phyloP scores from a whole-genome alignment of 2,329 filamentous ascomycete genomes.

The Aspergillus brunneoviolaceus region DNA sequence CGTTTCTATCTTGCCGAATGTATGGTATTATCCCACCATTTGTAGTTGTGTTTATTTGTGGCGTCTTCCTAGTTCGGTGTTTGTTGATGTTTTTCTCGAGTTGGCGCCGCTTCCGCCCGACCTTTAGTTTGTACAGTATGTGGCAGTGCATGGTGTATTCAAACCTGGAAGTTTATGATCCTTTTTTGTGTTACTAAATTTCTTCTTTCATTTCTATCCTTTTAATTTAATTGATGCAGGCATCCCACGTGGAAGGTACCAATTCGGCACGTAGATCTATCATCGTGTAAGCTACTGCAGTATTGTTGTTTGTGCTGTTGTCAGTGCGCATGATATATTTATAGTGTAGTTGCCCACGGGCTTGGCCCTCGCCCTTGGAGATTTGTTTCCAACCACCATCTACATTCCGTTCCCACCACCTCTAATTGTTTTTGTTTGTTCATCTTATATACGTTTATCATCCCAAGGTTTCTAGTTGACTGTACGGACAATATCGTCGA shows the following conservation, averaged over 20 bases:
- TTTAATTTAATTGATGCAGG: too few relatives aligned
- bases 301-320: background rate
- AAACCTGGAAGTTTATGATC: too few relatives aligned
- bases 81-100: background rate
- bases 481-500: conserved; percentile 40
- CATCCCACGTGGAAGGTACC: background rate
- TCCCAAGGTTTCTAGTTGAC: conserved; percentile 22
- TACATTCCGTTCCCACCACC: background rate
- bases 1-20: background rate
- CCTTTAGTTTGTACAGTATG: background rate
- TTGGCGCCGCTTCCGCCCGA: background rate
- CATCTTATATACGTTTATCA: background rate
- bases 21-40: background rate
- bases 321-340: too few relatives aligned
- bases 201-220: too few relatives aligned
- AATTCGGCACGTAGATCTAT: background rate
- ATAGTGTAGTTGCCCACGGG: background rate
- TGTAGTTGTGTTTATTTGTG: background rate
- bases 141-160: background rate
- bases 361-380: too few relatives aligned
- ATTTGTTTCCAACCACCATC: background rate
- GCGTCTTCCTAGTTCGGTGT: background rate
- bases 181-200: too few relatives aligned
- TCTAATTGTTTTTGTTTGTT: background rate
- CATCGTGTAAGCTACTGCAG: background rate